A percentile compares a stretch with the other conserved stretches of the same genome.
Evolutionary conservation across 2,329 filamentous ascomycete genomes (phyloP).

Genomic region (Trichophyton mentagrophytes): DNA sequence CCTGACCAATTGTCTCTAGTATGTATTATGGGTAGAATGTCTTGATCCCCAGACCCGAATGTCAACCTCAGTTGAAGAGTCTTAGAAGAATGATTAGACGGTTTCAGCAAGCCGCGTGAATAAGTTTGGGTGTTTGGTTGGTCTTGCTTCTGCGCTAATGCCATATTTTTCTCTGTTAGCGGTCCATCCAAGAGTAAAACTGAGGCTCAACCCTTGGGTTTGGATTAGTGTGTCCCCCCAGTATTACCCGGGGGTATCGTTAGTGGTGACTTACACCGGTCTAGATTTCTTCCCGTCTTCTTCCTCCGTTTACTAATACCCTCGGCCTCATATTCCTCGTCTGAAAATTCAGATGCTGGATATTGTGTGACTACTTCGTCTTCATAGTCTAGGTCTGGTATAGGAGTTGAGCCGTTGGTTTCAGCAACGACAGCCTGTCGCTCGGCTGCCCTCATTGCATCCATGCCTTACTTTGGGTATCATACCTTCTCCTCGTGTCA

Average conservation of each 20-base stretch:
- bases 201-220: not conserved
- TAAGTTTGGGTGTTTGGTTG: slow-evolving; percentile 18
- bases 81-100: slow-evolving; percentile 29
- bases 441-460: not conserved
- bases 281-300: not conserved
- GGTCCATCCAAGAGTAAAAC: not conserved
- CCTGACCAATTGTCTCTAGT: slow-evolving; percentile 39
- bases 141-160: not conserved
- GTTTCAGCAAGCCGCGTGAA: slow-evolving; percentile 27
- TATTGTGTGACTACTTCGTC: not conserved
- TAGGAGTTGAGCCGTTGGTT: not conserved
- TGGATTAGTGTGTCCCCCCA: too few relatives aligned
- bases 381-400: not conserved
- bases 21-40: slow-evolving; percentile 36
- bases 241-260: not conserved
- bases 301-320: not conserved
- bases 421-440: not conserved
- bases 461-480: not conserved
- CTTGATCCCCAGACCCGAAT: slow-evolving; percentile 40
- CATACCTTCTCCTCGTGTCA: not conserved
- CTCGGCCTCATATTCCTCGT: slow-evolving; percentile 16
- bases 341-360: slow-evolving; percentile 11
- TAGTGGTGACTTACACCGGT: not conserved
- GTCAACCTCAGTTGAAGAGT: slow-evolving; percentile 35
- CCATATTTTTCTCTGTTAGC: not conserved